These are phyloP conservation scores for Mycosphaerella sp. DNA, from an alignment of 2,329 filamentous ascomycete species.

Conservation along the genomic window DNA sequence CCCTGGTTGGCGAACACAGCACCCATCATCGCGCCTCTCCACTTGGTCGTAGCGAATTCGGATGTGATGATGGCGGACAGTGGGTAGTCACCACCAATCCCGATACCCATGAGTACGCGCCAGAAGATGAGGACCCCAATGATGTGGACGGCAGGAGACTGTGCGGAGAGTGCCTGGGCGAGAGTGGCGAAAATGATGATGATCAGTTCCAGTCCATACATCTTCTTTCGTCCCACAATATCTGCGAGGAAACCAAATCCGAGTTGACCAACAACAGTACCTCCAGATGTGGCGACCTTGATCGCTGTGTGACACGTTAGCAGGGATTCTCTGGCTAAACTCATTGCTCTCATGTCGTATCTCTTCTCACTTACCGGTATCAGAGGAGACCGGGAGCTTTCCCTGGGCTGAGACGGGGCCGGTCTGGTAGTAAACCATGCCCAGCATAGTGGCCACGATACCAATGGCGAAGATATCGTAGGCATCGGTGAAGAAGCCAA, in stretches of 20 bases:
- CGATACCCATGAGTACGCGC: conserved; percentile 72
- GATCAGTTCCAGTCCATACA: conserved; percentile 78
- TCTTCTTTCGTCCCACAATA: conserved; percentile 68
- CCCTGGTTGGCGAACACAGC: conserved; percentile 84
- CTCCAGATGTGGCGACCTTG: conserved; percentile 76
- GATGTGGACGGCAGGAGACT: conserved; percentile 56
- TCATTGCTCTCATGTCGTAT: not conserved
- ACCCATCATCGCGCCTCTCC: conserved; percentile 81
- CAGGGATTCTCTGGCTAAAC: not conserved
- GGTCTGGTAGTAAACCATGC: conserved; percentile 64
- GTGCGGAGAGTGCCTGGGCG: conserved; percentile 60
- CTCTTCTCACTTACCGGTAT: conserved; percentile 47
- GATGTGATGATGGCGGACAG: conserved; percentile 78
- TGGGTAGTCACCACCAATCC: conserved; percentile 74
- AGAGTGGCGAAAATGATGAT: conserved; percentile 74
- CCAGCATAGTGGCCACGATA: conserved; percentile 67
- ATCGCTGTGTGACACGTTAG: conserved; percentile 44
- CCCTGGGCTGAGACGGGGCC: conserved; percentile 32
- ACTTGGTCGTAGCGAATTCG: conserved; percentile 80
- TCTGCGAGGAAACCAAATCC: conserved; percentile 75
- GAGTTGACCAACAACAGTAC: conserved; percentile 76
- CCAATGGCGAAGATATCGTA: conserved; percentile 73
- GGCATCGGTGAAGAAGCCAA: conserved; percentile 84
- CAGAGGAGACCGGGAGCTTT: conserved; percentile 58
- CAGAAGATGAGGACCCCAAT: conserved; percentile 69